A percentile compares a stretch with the other conserved stretches of the same genome.
These are phyloP conservation scores for Ceratobasidium sp. DNA, from an alignment of 1,284 basidiomycete species.

Conservation along the genomic window DNA sequence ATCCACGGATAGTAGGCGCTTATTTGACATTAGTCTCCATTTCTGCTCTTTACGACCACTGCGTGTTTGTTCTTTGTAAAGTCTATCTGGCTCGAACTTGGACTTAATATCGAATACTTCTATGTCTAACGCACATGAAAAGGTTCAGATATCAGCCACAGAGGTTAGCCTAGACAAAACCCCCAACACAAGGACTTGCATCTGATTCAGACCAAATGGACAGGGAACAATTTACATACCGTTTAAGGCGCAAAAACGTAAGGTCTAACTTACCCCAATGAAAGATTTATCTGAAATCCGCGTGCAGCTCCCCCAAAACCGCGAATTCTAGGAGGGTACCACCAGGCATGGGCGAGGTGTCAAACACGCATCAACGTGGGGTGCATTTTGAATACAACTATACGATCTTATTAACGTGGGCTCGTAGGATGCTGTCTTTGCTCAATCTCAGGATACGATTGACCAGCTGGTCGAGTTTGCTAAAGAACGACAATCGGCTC, in stretches of 20 bases:
- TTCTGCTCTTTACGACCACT: slow-evolving; percentile 20
- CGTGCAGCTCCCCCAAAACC: not conserved
- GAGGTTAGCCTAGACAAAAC: slow-evolving; percentile 2
- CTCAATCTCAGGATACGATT: not conserved
- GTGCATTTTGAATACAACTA: not conserved
- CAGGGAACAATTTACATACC: slow-evolving; percentile 10
- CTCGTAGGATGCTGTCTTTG: not conserved
- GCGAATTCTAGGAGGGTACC: not conserved
- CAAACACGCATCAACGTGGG: slow-evolving; percentile 5
- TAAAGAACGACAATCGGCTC: not conserved
- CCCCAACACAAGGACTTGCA: not conserved
- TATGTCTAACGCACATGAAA: not conserved
- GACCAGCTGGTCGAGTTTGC: slow-evolving; percentile 10
- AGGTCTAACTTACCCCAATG: not conserved
- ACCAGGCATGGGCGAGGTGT: slow-evolving; percentile 4
- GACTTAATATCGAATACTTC: not conserved
- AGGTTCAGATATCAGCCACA: slow-evolving; percentile 1
- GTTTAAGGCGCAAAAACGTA: slow-evolving; percentile 8
- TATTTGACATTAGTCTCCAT: not conserved
- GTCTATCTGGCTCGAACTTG: not conserved
- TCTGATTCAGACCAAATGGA: slow-evolving; percentile 3
- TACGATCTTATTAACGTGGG: not conserved
- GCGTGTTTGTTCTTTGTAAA: not conserved
- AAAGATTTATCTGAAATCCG: not conserved
- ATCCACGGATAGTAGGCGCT: slow-evolving; percentile 23